These are phyloP conservation scores for Aspergillus sp. DNA, from an alignment of 2,329 filamentous ascomycete genomes.

Conservation along the genomic window DNA sequence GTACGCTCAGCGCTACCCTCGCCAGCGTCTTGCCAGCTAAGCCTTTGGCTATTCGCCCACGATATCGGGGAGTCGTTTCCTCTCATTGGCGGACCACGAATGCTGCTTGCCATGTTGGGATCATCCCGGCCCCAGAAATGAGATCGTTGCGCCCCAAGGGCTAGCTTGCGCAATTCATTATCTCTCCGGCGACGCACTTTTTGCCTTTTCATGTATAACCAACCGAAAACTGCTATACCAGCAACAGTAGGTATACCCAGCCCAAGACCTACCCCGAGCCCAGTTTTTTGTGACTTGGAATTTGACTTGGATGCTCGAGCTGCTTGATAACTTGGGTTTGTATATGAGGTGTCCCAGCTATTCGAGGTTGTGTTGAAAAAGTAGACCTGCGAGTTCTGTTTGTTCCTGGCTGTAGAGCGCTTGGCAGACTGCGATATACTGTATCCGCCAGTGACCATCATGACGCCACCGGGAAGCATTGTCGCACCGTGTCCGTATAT, in stretches of 20 bases:
- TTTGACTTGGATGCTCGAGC: constrained; percentile 7
- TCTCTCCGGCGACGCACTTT: constrained; percentile 43
- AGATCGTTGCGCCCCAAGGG: constrained; percentile 46
- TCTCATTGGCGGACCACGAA: constrained; percentile 24
- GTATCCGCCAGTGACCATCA: constrained; percentile 60
- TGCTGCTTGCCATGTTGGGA: constrained; percentile 34
- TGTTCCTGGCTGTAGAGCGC: constrained; percentile 25
- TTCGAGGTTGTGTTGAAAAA: constrained; percentile 61
- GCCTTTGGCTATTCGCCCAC: no score
- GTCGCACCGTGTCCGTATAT: constrained; percentile 59
- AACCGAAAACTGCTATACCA: constrained; percentile 42
- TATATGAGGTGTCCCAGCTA: constrained; percentile 55
- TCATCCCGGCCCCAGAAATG: constrained; percentile 36
- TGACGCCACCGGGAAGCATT: constrained; percentile 57
- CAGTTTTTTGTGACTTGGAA: constrained; percentile 44
- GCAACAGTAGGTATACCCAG: constrained; percentile 55
- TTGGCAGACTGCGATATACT: constrained; percentile 42
- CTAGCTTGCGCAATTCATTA: constrained; percentile 50
- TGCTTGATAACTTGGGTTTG: constrained; percentile 36
- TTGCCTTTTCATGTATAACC: constrained; percentile 49
- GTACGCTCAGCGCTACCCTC: constrained; percentile 31
- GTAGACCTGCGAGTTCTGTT: constrained; percentile 43
- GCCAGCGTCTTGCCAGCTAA: constrained; percentile 16
- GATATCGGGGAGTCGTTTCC: no score
- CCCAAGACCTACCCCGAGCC: constrained; percentile 62